Base-by-base conservation (phyloP, 78 protist species). In the Diacronema lutheri region DNA sequence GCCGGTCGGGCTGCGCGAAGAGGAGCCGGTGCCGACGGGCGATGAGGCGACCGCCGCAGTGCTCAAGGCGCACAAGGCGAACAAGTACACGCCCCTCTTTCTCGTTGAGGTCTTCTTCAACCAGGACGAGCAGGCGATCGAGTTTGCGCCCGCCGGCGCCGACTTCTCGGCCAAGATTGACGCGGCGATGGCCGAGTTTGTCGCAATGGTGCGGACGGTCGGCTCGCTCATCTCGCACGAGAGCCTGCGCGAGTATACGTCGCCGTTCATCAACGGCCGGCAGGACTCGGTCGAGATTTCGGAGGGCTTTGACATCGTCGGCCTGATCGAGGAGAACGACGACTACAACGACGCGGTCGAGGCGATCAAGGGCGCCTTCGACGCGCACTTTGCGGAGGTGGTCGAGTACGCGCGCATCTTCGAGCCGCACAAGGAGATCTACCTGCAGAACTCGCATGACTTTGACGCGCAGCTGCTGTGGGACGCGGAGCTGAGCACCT, bases 341-440 rank as follows among this genome's bases (percentile, higher is more conserved):
- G 38, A 61, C 33, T 80, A 80, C 73, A 2, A 35, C 41, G 10
- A 25, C 23, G n/a, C 40, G 38, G 13, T 60, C 56, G 35, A 66
- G 12, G 31, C 20, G 46, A 62, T 80, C 57, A 33, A 41, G 60
- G 38, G 1, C 35, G 9, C 38, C 25, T 55, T 77, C 60, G 58
- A n/a, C 38, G n/a, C 20, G 25, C 20, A 83, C 62, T 85, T 76
- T 69, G 44, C 0, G 33, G 62, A 60, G 35, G 88, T 83, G 38
- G 40, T 33, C 31, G 50, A 16, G 71, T 91, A 72, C 86, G 78
- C 38, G 40, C 4, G 16, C 16, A 33, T n/a, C 33, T 88, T 88
- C 55, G 89, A 87, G 65, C 73, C 81, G 26, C 83, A 86, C 81
- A 23, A 50, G 41, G 13, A n/a, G 29, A 72, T 88, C 29, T 79